phyloP scores from a whole-genome alignment of 2,329 filamentous ascomycete species.

The Blastomyces gilchristii region DNA sequence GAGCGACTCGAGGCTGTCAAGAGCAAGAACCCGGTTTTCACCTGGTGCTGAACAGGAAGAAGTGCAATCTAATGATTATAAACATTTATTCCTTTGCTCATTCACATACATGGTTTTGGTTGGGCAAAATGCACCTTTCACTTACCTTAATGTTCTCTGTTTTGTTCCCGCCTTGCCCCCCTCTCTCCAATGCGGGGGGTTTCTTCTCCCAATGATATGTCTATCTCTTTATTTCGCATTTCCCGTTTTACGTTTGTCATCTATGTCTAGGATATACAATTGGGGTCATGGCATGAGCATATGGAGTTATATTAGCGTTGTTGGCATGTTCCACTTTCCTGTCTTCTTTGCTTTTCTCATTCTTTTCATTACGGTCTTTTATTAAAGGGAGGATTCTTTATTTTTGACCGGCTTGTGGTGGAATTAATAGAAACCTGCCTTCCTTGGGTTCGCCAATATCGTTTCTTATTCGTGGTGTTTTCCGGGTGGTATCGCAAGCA shows the following conservation, averaged over 20 bases:
- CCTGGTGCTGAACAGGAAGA: slow-evolving; percentile 64
- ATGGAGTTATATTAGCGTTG: slow-evolving; percentile 3
- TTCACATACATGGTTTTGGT: too few relatives aligned
- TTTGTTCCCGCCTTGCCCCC: neutral
- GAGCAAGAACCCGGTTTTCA: slow-evolving; percentile 89
- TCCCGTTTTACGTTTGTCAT: neutral
- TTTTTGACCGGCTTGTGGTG: neutral
- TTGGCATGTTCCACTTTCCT: neutral
- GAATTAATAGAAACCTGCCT: neutral
- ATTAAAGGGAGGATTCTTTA: neutral
- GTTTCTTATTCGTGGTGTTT: neutral
- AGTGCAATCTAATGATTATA: neutral
- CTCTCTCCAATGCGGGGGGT: neutral
- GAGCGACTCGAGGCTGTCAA: slow-evolving; percentile 94
- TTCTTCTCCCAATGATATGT: neutral
- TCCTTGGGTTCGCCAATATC: neutral
- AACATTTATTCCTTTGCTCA: neutral
- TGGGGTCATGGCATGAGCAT: slow-evolving; percentile 6
- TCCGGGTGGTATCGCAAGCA: neutral
- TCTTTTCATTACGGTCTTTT: neutral
- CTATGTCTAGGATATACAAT: slow-evolving; percentile 3
- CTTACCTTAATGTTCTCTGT: neutral
- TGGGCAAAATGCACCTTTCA: too few relatives aligned
- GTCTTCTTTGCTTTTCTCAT: neutral
- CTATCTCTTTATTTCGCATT: neutral